phyloP scores from a whole-genome alignment of 352 stramenopile species.

The Pythium angustatum region DNA sequence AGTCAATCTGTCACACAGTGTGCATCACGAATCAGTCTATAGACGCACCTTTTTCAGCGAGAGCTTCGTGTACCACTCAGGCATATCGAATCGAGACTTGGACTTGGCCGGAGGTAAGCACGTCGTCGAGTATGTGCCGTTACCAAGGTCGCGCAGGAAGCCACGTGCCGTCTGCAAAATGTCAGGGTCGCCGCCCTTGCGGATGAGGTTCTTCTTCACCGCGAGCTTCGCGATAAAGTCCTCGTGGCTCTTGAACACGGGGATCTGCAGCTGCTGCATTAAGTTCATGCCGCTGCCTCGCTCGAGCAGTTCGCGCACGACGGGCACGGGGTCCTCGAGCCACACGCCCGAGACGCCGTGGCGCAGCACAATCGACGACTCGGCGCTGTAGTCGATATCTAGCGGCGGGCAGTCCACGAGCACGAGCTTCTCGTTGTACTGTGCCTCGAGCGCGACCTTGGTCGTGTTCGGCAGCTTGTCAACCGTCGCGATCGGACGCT shows the following conservation, averaged over 20 bases:
- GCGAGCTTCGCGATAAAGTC: constrained; percentile 97
- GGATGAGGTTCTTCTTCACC: constrained; percentile 91
- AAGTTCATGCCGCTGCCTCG: constrained; percentile 91
- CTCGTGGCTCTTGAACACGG: constrained; percentile 90
- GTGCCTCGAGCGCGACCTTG: constrained; percentile 89
- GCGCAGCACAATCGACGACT: constrained; percentile 83
- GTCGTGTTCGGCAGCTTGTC: constrained; percentile 60
- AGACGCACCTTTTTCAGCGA: constrained; percentile 51
- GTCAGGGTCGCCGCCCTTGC: constrained; percentile 97
- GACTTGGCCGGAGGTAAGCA: constrained; percentile 75
- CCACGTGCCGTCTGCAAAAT: constrained; percentile 91
- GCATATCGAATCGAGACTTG: constrained; percentile 83
- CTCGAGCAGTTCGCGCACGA: constrained; percentile 91
- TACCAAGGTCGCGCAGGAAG: constrained; percentile 80
- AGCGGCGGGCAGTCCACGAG: constrained; percentile 97
- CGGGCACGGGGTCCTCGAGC: constrained; percentile 93
- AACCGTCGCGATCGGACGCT: constrained; percentile 51
- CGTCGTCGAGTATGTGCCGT: constrained; percentile 53
- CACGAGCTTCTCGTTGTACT: constrained; percentile 96
- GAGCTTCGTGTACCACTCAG: constrained; percentile 62
- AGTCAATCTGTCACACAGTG: too few relatives aligned
- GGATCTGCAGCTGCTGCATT: constrained; percentile 96
- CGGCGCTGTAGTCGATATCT: constrained; percentile 94
- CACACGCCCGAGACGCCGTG: constrained; percentile 95
- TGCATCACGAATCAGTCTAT: too few relatives aligned